These are phyloP conservation scores for Evernia prunastri DNA, from an alignment of 495 filamentous ascomycete species.

Conservation along the genomic window DNA sequence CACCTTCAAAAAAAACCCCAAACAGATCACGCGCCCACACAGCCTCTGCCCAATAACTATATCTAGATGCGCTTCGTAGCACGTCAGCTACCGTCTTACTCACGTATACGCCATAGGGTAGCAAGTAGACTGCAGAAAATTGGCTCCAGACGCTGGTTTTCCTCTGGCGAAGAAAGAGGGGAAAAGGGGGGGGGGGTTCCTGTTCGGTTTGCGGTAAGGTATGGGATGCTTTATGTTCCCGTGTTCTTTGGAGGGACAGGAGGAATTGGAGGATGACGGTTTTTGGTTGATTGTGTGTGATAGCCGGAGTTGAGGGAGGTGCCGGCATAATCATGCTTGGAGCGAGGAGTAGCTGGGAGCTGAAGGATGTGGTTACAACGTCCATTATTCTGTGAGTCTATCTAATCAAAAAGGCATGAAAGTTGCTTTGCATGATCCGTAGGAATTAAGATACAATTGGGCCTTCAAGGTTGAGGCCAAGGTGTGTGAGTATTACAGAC, in stretches of 20 bases:
- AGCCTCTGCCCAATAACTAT: not conserved
- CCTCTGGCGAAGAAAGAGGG: not conserved
- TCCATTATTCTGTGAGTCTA: too few relatives aligned
- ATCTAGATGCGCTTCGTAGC: not conserved
- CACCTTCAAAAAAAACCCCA: not conserved
- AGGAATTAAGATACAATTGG: not conserved
- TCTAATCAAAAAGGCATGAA: too few relatives aligned
- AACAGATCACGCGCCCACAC: not conserved
- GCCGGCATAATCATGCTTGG: not conserved
- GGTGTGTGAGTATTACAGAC: not conserved
- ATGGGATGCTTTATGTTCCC: not conserved
- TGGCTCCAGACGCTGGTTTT: not conserved
- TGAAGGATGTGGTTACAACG: too few relatives aligned
- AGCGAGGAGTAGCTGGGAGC: not conserved
- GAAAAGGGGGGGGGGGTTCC: not conserved
- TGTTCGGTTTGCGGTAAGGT: not conserved
- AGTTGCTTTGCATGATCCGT: not conserved
- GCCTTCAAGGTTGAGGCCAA: not conserved
- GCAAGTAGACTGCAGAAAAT: too few relatives aligned
- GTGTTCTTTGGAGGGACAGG: not conserved
- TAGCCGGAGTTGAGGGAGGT: not conserved
- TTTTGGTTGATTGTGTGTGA: not conserved
- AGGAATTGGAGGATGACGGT: not conserved
- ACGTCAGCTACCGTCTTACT: not conserved
- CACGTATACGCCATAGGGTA: too few relatives aligned